phyloP scores from a whole-genome alignment of 2,329 filamentous ascomycete genomes.

The Calonectria pteridis region DNA sequence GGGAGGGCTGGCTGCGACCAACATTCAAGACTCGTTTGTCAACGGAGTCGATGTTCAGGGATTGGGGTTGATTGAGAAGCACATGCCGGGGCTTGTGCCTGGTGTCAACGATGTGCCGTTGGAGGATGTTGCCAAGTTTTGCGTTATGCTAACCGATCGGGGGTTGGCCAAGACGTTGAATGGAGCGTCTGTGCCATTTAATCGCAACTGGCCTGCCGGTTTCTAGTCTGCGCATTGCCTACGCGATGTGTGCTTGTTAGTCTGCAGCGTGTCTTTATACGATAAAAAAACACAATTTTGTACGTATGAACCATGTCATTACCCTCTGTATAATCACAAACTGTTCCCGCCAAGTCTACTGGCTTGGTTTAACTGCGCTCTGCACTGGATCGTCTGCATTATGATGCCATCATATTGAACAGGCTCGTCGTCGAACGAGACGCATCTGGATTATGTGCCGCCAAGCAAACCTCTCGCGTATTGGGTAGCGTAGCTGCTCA shows the following conservation, averaged over 20 bases:
- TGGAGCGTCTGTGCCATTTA: not conserved
- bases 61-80: not conserved
- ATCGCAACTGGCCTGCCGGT: slow-evolving; percentile 1
- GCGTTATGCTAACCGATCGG: not conserved
- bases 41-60: not conserved
- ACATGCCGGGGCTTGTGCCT: not conserved
- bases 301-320: not conserved
- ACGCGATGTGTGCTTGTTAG: not conserved
- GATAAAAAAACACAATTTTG: not conserved
- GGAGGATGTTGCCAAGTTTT: not conserved
- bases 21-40: not conserved
- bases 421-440: too few species aligned
- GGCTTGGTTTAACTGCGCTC: not conserved
- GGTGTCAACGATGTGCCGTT: slow-evolving; percentile 1
- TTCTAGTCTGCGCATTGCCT: not conserved
- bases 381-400: not conserved
- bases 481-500: too few species aligned
- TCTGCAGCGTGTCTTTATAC: not conserved
- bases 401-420: not conserved
- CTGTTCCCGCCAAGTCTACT: not conserved
- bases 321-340: not conserved
- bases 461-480: too few species aligned
- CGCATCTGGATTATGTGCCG: too few species aligned
- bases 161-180: not conserved
- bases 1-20: not conserved